Percentiles rank a stretch among this genome's conserved stretches.
These are phyloP conservation scores for Artemisia argyi DNA, from an alignment of 129 eudicot genomes.

Conservation along the genomic window DNA sequence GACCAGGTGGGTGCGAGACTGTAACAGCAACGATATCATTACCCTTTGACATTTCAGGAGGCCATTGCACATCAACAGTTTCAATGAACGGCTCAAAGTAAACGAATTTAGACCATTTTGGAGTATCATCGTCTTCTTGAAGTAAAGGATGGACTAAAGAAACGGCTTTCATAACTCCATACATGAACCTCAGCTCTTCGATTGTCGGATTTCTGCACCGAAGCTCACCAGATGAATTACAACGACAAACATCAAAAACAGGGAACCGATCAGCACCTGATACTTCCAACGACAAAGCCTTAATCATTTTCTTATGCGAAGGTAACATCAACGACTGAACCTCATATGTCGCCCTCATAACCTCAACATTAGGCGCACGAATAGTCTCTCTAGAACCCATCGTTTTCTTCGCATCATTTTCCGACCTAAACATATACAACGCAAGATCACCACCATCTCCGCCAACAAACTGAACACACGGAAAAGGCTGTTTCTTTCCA, in stretches of 20 bases:
- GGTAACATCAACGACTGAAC: conserved; percentile 44
- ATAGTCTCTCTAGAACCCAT: conserved; percentile 55
- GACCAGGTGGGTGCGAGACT: conserved; percentile 62
- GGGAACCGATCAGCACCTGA: conserved; percentile 53
- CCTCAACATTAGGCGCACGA: conserved; percentile 53
- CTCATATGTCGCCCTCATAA: conserved; percentile 59
- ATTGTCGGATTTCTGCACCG: conserved; percentile 53
- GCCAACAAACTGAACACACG: conserved; percentile 55
- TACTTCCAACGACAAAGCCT: conserved; percentile 47
- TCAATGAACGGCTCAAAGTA: conserved; percentile 62
- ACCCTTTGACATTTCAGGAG: conserved; percentile 48
- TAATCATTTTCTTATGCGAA: conserved; percentile 54
- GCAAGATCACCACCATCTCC: conserved; percentile 78
- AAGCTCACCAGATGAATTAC: conserved; percentile 45
- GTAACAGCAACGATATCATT: conserved; percentile 65
- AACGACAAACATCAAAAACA: conserved; percentile 54
- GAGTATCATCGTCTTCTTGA: conserved; percentile 40
- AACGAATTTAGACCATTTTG: conserved; percentile 46
- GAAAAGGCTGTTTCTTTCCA: conserved; percentile 56
- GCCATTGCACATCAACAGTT: conserved; percentile 68
- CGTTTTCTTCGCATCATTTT: conserved; percentile 46
- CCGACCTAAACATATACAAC: conserved; percentile 53
- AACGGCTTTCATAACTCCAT: conserved; percentile 49
- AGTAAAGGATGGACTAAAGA: conserved; percentile 60
- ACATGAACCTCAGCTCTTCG: conserved; percentile 64